A percentile compares a stretch with the other conserved stretches of the same genome.
Evolutionary conservation across 306 rosid species (phyloP).

Genomic region (Quercus alba): DNA sequence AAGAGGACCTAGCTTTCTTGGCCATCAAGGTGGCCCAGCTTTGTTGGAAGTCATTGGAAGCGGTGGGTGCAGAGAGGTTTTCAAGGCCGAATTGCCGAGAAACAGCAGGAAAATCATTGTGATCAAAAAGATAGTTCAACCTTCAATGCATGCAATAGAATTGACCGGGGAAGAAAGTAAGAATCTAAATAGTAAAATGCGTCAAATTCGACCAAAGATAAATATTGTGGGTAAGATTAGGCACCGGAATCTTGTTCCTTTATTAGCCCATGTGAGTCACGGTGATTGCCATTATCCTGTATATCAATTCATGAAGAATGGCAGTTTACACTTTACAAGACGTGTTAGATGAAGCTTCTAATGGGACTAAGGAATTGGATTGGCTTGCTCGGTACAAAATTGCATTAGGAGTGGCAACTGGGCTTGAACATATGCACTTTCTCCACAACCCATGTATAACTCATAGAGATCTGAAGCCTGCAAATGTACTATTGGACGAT

Average conservation of each 20-base stretch:
- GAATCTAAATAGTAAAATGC: slow-evolving; percentile 59
- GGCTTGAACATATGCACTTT: slow-evolving; percentile 85
- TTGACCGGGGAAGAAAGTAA: slow-evolving; percentile 61
- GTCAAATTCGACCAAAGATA: slow-evolving; percentile 76
- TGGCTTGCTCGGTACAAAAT: slow-evolving; percentile 65
- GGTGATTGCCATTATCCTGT: slow-evolving; percentile 73
- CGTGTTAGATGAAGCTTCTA: slow-evolving; percentile 25
- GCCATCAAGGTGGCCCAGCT: slow-evolving; percentile 60
- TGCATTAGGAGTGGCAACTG: slow-evolving; percentile 66
- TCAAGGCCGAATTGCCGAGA: slow-evolving; percentile 60
- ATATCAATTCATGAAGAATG: slow-evolving; percentile 87
- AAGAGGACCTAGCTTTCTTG: slow-evolving; percentile 74
- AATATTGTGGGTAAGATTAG: slow-evolving; percentile 80
- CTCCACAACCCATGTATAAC: slow-evolving; percentile 62
- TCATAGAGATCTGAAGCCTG: slow-evolving; percentile 82
- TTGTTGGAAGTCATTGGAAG: slow-evolving; percentile 56
- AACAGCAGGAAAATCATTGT: slow-evolving; percentile 62
- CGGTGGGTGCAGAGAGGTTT: slow-evolving; percentile 81
- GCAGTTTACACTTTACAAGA: slow-evolving; percentile 59
- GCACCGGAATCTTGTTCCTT: slow-evolving; percentile 74
- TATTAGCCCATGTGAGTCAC: slow-evolving; percentile 62
- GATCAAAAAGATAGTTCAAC: slow-evolving; percentile 70
- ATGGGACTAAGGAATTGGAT: slow-evolving; percentile 45
- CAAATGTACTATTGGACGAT: slow-evolving; percentile 72
- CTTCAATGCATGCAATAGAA: slow-evolving; percentile 56